phyloP scores from a whole-genome alignment of 495 filamentous ascomycete genomes.

The Rusavskia elegans region DNA sequence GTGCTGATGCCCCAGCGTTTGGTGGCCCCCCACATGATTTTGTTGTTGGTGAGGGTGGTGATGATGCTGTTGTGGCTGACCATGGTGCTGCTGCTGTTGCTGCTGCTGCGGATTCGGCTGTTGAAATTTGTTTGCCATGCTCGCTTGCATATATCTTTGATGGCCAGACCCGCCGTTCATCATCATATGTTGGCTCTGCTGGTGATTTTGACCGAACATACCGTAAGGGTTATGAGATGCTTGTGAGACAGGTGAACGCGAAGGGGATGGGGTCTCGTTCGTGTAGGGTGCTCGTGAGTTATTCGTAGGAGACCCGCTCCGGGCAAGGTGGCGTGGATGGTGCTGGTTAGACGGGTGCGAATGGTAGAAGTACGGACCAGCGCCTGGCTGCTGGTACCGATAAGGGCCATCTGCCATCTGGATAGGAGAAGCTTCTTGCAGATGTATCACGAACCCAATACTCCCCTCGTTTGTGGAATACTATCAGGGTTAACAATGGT shows the following conservation, averaged over 20 bases:
- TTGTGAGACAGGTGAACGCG: conserved; percentile 54
- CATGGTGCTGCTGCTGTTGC: conserved; percentile 48
- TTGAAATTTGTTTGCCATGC: conserved; percentile 55
- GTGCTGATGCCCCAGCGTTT: conserved; percentile 55
- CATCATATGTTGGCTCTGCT: conserved; percentile 68
- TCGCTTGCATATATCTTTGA: conserved; percentile 50
- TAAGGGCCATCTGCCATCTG: conserved; percentile 79
- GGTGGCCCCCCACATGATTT: conserved; percentile 19
- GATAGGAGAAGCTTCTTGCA: conserved; percentile 29
- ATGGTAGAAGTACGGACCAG: conserved; percentile 46
- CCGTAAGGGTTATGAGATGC: conserved; percentile 48
- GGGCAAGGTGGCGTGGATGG: conserved; percentile 32
- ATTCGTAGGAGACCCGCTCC: conserved; percentile 41
- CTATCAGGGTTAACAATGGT: too few species aligned
- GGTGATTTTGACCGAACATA: conserved; percentile 74
- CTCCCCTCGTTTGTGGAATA: background rate
- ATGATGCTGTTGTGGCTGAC: conserved; percentile 61
- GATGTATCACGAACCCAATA: background rate
- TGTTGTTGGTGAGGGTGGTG: conserved; percentile 56
- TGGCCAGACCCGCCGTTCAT: conserved; percentile 48
- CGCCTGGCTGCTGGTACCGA: conserved; percentile 52
- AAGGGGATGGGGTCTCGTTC: conserved; percentile 51
- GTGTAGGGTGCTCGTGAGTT: conserved; percentile 20
- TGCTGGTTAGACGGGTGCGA: conserved; percentile 35
- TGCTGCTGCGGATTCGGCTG: conserved; percentile 57